phyloP scores from a whole-genome alignment of 805 yeast genomes.

The Candida manassasensis region DNA sequence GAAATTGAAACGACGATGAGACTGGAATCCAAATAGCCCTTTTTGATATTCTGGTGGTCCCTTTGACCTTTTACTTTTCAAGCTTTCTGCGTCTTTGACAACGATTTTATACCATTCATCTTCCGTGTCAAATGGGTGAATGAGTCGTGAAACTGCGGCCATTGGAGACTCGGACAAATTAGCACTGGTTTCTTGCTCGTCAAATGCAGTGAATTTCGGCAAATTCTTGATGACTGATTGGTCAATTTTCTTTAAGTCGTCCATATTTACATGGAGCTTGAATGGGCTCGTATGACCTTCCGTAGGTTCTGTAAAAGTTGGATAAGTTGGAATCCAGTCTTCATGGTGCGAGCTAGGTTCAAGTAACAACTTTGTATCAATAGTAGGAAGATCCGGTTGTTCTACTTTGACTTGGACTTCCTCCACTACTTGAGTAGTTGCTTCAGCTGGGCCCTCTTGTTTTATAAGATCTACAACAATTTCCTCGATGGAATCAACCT shows the following conservation, averaged over 20 bases:
- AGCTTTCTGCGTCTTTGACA: slow-evolving; percentile 33
- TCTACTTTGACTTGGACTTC: not conserved
- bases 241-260: slow-evolving; percentile 42
- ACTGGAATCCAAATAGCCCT: slow-evolving; percentile 52
- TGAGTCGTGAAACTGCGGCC: slow-evolving; percentile 61
- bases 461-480: too few species aligned
- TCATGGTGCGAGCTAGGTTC: slow-evolving; percentile 1
- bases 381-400: not conserved
- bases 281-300: slow-evolving; percentile 28
- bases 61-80: slow-evolving; percentile 8
- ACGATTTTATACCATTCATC: slow-evolving; percentile 58
- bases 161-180: slow-evolving; percentile 23
- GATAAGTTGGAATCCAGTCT: slow-evolving; percentile 2
- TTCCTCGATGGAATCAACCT: not conserved
- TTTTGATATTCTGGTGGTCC: slow-evolving; percentile 44
- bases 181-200: slow-evolving; percentile 15
- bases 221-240: slow-evolving; percentile 44
- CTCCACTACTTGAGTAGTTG: too few species aligned
- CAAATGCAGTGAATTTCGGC: slow-evolving; percentile 47
- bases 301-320: slow-evolving; percentile 3
- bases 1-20: slow-evolving; percentile 52
- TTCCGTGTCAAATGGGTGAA: slow-evolving; percentile 61
- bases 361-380: slow-evolving; percentile 2
- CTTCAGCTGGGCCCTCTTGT: too few species aligned
- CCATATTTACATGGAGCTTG: slow-evolving; percentile 40